Evolutionary conservation across 2,329 filamentous ascomycete genomes (phyloP), one percentile per base, ranked within the genome.

Genomic region (Thielaviopsis populi): DNA sequence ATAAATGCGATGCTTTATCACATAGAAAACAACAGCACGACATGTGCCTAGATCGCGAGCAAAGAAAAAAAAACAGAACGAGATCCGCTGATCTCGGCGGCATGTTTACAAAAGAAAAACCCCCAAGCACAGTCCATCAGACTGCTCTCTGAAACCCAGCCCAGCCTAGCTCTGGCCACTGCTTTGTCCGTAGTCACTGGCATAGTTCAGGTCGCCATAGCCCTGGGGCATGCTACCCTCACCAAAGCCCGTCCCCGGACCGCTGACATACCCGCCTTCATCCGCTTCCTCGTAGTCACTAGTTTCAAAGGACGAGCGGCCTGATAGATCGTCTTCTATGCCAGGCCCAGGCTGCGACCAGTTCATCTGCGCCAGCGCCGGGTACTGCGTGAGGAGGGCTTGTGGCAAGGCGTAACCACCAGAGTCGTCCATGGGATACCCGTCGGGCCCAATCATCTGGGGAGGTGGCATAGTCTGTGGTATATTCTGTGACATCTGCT

Each of bases 361-460:
- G 71, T 92, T 91, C 72, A 97, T 82, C 63, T 86, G 87, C 27
- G 91, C 91, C n/a, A 99, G 77, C 3, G 90, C 91, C 13, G 94
- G 94, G 73, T 96, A 97, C 71, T 97, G 94, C 19, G 88, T 88
- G 46, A 97, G 77, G 60, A 99, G 77, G 1, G 92, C 92, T 3
- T 89, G 88, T 1, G 94, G 94, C n/a, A 97, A 79, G 43, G 81
- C 78, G 71, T 88, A 89, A 65, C 80, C 78, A 62, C 80, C 79
- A 62, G 75, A 75, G 2, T 79, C 71, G 68, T 84, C 81, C 69
- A 84, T 79, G 1, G 75, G 82, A 73, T 78, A 84, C 66, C 81
- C 80, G 7, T 80, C 78, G 69, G 80, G 79, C 50, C 82, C 76
- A 71, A 87, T 79, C 62, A 80, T 79, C 69, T 86, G 79, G 15